phyloP scores from a whole-genome alignment of 805 yeast genomes.

The Cyberlindnera mississippiensis region DNA sequence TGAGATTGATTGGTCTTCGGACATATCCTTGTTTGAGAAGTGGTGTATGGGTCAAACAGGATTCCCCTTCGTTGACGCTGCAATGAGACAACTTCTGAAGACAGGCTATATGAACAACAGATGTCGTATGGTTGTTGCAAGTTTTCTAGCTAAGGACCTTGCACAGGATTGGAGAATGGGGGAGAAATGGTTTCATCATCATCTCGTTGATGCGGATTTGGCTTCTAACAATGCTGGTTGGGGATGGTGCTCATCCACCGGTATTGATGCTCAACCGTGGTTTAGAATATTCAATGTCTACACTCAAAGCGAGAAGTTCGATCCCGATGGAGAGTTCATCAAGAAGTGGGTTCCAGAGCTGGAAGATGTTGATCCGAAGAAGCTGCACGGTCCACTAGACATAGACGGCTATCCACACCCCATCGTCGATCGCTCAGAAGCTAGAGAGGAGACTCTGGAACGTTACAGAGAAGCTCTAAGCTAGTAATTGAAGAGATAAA shows the following conservation, averaged over 20 bases:
- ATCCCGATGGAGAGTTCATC: conserved; percentile 43
- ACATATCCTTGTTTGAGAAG: conserved; percentile 36
- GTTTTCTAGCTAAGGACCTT: conserved; percentile 47
- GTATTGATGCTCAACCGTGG: conserved; percentile 54
- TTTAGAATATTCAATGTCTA: conserved; percentile 52
- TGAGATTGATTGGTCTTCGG: conserved; percentile 42
- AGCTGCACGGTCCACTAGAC: conserved; percentile 24
- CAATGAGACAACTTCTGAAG: conserved; percentile 48
- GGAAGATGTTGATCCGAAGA: conserved; percentile 19
- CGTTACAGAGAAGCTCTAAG: conserved; percentile 34
- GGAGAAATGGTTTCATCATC: conserved; percentile 45
- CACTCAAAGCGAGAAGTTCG: conserved; percentile 46
- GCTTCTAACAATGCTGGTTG: conserved; percentile 56
- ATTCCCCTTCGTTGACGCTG: conserved; percentile 53
- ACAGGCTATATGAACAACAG: conserved; percentile 55
- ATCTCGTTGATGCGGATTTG: conserved; percentile 49
- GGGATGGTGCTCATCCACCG: conserved; percentile 51
- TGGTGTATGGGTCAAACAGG: conserved; percentile 58
- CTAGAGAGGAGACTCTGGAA: conserved; percentile 41
- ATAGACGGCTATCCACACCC: conserved; percentile 39
- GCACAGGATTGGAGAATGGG: conserved; percentile 55
- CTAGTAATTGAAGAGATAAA: not conserved
- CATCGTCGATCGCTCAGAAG: conserved; percentile 38
- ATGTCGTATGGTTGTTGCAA: conserved; percentile 50
- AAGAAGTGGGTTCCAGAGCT: conserved; percentile 49